Base-by-base conservation (phyloP, 2,329 filamentous ascomycete genomes). In the Atkinsonella texensis region DNA sequence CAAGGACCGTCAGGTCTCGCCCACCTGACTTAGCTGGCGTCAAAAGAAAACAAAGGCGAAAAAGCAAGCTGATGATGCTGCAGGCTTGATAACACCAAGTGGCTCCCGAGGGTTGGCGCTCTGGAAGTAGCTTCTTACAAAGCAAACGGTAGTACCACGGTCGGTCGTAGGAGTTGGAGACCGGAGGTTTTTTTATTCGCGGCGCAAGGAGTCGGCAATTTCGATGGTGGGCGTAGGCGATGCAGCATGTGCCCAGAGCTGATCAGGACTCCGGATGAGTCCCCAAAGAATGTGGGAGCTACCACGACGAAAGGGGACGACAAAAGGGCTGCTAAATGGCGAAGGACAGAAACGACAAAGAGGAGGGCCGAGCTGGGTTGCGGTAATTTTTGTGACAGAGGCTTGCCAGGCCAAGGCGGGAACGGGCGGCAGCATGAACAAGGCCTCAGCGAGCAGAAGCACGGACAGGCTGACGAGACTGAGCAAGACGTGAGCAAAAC, bases 151-250 rank as follows among this genome's bases (percentile, higher is more conserved):
- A 43, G 49, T 41, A 13, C 42, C 49, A 46, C 49, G 44, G 49
- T 46, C 49, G 42, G 33, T 33, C 5, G 38, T 23, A 23, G 17
- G 23, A 43, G 9, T 45, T 45, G 17, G 49, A 15, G 42, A 38
- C 42, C 15, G 33, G 33, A 41, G 43, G 49, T 52, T 38, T 52
- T 48, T 52, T 44, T 44, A 35, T 23, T 38, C 46, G 43, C 20
- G 33, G 46, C 46, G 42, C 46, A 40, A 39, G 35, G 47, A 33
- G 46, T 46, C 42, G 47, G 20, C 35, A 23, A 38, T 43, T 41
- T 49, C 17, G 28, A 49, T n/a, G 23, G 6, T 41, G 35, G 20
- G 2, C 18, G 49, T 13, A 12, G 32, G 33, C 23, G 33, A 39
- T 18, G 15, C 20, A 20, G 10, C 28, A 20, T 15, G 20, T 31